Conservation (phyloP, 495 filamentous ascomycete genomes). For the Chaetomidium leptoderma region DNA sequence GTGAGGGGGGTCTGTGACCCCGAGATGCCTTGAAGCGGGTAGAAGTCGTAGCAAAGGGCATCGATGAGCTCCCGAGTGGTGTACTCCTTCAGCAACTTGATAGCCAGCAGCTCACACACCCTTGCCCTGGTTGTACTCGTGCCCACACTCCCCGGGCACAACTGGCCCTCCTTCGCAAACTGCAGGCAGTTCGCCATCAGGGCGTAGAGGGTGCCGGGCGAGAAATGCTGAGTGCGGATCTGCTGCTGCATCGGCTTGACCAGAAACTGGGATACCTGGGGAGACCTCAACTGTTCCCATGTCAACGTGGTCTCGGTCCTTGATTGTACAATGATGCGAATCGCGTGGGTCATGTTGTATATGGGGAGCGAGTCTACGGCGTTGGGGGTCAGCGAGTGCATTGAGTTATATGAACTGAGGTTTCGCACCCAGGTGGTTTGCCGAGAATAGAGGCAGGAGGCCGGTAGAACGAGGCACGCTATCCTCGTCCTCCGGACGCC, state of each 20-base stretch:
- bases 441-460: constrained; percentile 81
- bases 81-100: constrained; percentile 85
- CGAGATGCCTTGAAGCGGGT: constrained; percentile 72
- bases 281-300: constrained; percentile 94
- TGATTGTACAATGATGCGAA: constrained; percentile 72
- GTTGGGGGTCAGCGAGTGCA: constrained; percentile 12
- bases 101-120: constrained; percentile 86
- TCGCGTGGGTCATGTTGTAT: constrained; percentile 84
- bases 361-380: constrained; percentile 60
- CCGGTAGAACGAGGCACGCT: constrained; percentile 48
- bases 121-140: constrained; percentile 76
- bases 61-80: constrained; percentile 83
- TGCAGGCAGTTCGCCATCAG: constrained; percentile 90
- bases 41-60: constrained; percentile 89
- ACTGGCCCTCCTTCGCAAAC: constrained; percentile 79
- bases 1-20: constrained; percentile 46
- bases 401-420: neutral
- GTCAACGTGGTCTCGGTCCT: constrained; percentile 85
- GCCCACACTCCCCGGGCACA: constrained; percentile 76
- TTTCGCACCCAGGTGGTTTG: constrained; percentile 66
- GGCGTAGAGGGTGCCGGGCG: constrained; percentile 79
- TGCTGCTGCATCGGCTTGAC: constrained; percentile 87
- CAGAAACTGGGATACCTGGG: constrained; percentile 91
- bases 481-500: constrained; percentile 49
- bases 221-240: constrained; percentile 73